Evolutionary conservation across 2,329 filamentous ascomycete genomes (phyloP).

Genomic region (Zarea fungicola): DNA sequence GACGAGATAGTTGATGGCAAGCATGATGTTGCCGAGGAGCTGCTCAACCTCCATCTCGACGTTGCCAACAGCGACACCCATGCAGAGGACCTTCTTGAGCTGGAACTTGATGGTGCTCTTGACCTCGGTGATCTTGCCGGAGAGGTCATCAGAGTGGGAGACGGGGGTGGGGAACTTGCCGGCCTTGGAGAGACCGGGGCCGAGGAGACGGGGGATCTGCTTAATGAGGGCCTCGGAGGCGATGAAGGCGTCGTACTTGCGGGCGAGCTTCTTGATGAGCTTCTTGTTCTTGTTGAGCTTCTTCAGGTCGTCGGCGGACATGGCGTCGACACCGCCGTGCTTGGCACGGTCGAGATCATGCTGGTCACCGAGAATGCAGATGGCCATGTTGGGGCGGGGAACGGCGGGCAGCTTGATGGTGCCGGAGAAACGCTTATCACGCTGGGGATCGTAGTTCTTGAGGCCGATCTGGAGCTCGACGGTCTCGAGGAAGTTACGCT

Average conservation of each 20-base stretch:
- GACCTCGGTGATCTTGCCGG: conserved; percentile 95
- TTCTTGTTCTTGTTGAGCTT: conserved; percentile 99
- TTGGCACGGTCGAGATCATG: conserved; percentile 99
- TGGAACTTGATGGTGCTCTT: conserved; percentile 99
- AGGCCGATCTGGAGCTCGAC: conserved; percentile 89
- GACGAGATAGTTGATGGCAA: conserved; percentile 99
- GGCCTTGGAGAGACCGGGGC: conserved; percentile 96
- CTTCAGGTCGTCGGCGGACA: conserved; percentile 98
- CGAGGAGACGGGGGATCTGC: conserved; percentile 99
- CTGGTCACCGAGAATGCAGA: conserved; percentile 72
- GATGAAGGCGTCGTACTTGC: conserved; percentile 99
- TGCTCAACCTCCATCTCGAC: conserved; percentile 96
- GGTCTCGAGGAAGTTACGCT: conserved; percentile 96
- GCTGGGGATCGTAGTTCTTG: conserved; percentile 99
- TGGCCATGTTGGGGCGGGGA: conserved; percentile 84
- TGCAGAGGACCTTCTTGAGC: conserved; percentile 99
- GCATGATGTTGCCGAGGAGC: conserved; percentile 97
- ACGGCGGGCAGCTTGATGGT: conserved; percentile 93
- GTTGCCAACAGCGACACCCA: conserved; percentile 98
- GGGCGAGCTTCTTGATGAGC: conserved; percentile 99
- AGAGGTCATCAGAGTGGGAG: conserved; percentile 92
- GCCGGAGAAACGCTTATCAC: conserved; percentile 99
- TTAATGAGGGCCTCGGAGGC: conserved; percentile 97
- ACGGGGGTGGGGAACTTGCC: conserved; percentile 99
- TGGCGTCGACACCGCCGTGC: conserved; percentile 97